Evolutionary conservation across 768 basidiomycete species (phyloP), one percentile per base, ranked within the genome.

Genomic region (Amanita pallidorosea): DNA sequence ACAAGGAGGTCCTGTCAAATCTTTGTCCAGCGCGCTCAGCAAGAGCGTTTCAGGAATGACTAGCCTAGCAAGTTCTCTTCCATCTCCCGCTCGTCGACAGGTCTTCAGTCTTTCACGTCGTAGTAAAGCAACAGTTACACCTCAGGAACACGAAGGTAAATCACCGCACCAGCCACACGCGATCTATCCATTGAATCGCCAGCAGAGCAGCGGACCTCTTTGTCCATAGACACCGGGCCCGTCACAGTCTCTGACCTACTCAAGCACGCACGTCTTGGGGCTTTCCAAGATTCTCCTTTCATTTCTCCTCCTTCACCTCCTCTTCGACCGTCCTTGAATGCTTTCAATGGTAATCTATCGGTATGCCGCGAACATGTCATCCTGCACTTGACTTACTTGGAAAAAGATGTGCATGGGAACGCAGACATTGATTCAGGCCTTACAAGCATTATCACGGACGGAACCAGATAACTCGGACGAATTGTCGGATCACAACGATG

Each of bases 341-440:
- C 80, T 8, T 85, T 87, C 57, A 74, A 76, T 36, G 85, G 82
- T 12, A 75, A 80, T 56, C 79, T 81, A 55, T 88, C 89, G 13
- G 88, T 89, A 61, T 57, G 81, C 67, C 48, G 37, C 54, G 15
- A 13, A 45, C 42, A 52, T 45, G 43, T 52, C 48, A 49, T 51
- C 34, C 40, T 55, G 37, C 38, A 48, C 50, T 34, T 51, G 36
- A 40, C 38, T 52, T 54, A 48, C 35, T 45, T 52, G 53, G 52
- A 53, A 42, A 34, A 60, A 92, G 89, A 85, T 92, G 81, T 83
- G 87, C 36, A 79, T 82, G 22, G 89, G 89, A 13, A 92, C 89
- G 2, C 90, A 92, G 62, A 87, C 89, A 2, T 77, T 92, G 45
- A 91, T 92, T 35, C 89, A 91, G 67, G 89, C 87, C 3, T 71